Conservation (phyloP, 495 filamentous ascomycete species). For the Rusavskia elegans region DNA sequence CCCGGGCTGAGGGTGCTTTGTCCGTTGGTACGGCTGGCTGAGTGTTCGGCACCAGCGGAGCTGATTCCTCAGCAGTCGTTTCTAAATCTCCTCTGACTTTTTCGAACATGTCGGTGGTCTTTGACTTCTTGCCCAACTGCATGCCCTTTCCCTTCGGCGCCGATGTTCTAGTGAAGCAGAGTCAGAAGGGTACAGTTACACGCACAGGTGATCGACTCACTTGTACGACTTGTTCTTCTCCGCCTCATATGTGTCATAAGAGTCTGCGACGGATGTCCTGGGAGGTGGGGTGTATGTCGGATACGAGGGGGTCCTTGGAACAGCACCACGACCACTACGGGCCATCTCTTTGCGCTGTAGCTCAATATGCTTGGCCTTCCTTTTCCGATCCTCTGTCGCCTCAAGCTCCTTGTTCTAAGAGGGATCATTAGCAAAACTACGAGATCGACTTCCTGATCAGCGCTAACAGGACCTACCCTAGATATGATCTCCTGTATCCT, state of each 20-base stretch:
- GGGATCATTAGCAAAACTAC: conserved; percentile 7
- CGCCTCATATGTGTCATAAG: conserved; percentile 84
- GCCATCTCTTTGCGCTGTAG: conserved; percentile 91
- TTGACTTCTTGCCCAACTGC: conserved; percentile 96
- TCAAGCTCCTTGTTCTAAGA: conserved; percentile 91
- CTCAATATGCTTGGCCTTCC: conserved; percentile 94
- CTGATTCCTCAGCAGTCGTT: conserved; percentile 48
- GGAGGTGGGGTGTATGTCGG: conserved; percentile 78
- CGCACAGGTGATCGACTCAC: conserved; percentile 24
- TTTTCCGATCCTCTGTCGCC: conserved; percentile 91
- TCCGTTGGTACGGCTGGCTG: conserved; percentile 39
- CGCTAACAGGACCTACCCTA: conserved; percentile 37
- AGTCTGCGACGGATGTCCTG: conserved; percentile 55
- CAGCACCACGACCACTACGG: conserved; percentile 35
- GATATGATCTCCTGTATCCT: conserved; percentile 96
- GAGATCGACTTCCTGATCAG: not conserved
- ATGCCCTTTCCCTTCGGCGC: conserved; percentile 87
- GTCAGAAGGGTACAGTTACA: conserved; percentile 5
- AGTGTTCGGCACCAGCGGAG: conserved; percentile 56
- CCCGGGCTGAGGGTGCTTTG: conserved; percentile 39
- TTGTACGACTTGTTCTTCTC: conserved; percentile 88
- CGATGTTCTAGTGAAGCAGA: conserved; percentile 28
- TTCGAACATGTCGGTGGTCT: conserved; percentile 91
- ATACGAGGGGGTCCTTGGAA: conserved; percentile 61
- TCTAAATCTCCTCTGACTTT: conserved; percentile 81